These are phyloP conservation scores for Leccinum obscurum DNA, from an alignment of 768 basidiomycete genomes.

Conservation along the genomic window DNA sequence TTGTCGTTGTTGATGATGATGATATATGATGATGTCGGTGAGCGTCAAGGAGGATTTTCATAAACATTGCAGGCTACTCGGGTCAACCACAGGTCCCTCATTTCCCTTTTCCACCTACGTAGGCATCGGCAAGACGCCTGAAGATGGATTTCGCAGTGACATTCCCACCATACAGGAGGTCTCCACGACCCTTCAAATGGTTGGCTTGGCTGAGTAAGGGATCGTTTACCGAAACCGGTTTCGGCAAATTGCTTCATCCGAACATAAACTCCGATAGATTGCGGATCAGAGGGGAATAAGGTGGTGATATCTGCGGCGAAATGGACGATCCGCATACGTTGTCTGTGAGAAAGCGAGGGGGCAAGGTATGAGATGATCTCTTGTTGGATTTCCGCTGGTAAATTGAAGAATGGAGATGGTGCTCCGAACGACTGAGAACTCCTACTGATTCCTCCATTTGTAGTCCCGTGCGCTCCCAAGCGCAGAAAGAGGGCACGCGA, in stretches of 20 bases:
- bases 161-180: slow-evolving; percentile 37
- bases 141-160: slow-evolving; percentile 26
- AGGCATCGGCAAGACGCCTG: slow-evolving; percentile 28
- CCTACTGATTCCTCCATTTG: background rate
- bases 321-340: slow-evolving; percentile 51
- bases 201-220: slow-evolving; percentile 6
- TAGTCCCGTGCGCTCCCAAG: slow-evolving; percentile 16
- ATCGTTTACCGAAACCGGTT: slow-evolving; percentile 8
- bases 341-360: slow-evolving; percentile 54
- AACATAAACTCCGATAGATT: slow-evolving; percentile 14
- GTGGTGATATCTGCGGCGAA: slow-evolving; percentile 51
- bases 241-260: slow-evolving; percentile 9
- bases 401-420: slow-evolving; percentile 34
- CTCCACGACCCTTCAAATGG: slow-evolving; percentile 36
- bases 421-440: slow-evolving; percentile 7
- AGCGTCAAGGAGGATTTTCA: slow-evolving; percentile 31
- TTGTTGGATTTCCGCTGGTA: slow-evolving; percentile 60
- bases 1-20: background rate
- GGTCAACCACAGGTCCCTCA: slow-evolving; percentile 47
- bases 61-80: slow-evolving; percentile 47
- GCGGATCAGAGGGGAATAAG: slow-evolving; percentile 39
- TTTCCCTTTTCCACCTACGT: slow-evolving; percentile 40
- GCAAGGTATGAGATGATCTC: slow-evolving; percentile 58
- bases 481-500: slow-evolving; percentile 52
- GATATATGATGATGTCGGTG: background rate